Conservation (phyloP, 345 rosid species). For the Adansonia digitata region DNA sequence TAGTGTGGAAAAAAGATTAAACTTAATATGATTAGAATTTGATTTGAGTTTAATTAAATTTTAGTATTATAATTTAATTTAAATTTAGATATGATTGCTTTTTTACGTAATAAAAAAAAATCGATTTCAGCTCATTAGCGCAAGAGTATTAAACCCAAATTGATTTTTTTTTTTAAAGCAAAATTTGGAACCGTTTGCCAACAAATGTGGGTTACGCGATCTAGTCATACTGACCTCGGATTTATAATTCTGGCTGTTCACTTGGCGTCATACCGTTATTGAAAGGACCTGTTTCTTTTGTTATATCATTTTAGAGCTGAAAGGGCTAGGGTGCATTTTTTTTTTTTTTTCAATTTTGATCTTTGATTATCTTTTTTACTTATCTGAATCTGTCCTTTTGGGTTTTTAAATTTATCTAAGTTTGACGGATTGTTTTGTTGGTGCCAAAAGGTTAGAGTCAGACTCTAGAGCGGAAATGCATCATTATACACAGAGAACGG, state of each 20-base stretch:
- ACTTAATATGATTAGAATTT: too few species aligned
- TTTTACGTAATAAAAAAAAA: too few species aligned
- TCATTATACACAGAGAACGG: constrained; percentile 39
- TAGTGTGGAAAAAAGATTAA: too few species aligned
- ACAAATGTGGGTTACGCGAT: too few species aligned
- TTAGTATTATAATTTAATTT: too few species aligned
- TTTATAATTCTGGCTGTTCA: constrained; percentile 69
- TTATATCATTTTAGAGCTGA: constrained; percentile 43
- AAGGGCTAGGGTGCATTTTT: constrained; percentile 42
- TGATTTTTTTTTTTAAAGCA: too few species aligned
- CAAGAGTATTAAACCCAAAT: too few species aligned
- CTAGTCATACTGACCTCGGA: constrained; percentile 68
- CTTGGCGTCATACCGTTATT: constrained; percentile 46
- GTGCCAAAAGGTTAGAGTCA: constrained; percentile 63
- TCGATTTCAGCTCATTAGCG: too few species aligned
- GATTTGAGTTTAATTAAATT: too few species aligned
- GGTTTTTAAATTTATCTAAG: constrained; percentile 27
- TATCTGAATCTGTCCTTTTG: neutral
- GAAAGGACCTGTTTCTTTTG: constrained; percentile 68
- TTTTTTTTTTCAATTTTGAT: neutral
- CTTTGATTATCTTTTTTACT: neutral
- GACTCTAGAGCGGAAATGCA: too few species aligned
- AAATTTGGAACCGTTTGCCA: too few species aligned
- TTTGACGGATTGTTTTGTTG: constrained; percentile 51
- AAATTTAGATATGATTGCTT: too few species aligned